Evolutionary conservation across 2,329 filamentous ascomycete genomes (phyloP), one percentile per base, ranked within the genome.

Genomic region (Fusarium sp.): DNA sequence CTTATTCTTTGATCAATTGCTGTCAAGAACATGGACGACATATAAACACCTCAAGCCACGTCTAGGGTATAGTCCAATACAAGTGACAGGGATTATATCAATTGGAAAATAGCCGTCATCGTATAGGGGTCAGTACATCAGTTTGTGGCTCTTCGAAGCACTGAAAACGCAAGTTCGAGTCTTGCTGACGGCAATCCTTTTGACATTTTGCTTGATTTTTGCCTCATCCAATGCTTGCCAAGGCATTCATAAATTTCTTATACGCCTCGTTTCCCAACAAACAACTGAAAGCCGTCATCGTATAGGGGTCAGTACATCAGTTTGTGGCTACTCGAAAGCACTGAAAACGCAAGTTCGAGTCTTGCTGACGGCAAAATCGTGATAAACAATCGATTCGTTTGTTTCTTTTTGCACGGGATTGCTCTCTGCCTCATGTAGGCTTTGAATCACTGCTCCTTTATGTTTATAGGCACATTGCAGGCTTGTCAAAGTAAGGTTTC

Each of bases 151-250:
- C 54, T 51, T 51, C 38, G 50, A 78, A 71, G 65, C 77, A 79
- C 77, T 79, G 76, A 73, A 77, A 79, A 79, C 77, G 68, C 71
- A 77, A 71, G 78, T 78, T 80, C 77, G 77, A 80, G 74, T 80
- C 75, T 74, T 71, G 68, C 58, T 72, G 61, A 66, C 70, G 73
- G 73, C 73, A 78, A 64, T 55, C 54, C 58, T 57, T 68, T 73
- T 66, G 39, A 6, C 17, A 18, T 58, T 56, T 62, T 39, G 36
- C 34, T 28, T 20, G 15, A 36, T 34, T 66, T 60, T 28, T 48
- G 30, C 28, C 38, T 48, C 45, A 38, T 20, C 36, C 8, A 14
- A 44, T 38, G 17, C 8, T 51, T 61, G 17, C 18, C 17, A 6
- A 12, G 30, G 22, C 24, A n/a, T 30, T 38, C 24, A 51, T 20